Conservation (phyloP, 2,329 filamentous ascomycete species). For the Lasiodiplodia hormozganensis region DNA sequence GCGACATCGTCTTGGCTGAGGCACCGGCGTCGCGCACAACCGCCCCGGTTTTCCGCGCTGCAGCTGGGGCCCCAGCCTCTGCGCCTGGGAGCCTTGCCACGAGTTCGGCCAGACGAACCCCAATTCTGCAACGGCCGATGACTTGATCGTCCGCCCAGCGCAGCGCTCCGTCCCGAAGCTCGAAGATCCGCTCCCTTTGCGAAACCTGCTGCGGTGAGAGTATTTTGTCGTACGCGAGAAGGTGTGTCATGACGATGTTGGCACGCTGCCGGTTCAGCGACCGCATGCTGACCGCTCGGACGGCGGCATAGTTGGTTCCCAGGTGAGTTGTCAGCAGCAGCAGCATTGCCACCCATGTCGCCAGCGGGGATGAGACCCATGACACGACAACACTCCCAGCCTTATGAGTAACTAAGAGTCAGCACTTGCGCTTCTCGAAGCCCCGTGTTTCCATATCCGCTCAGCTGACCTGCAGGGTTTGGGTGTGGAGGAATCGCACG, state of each 20-base stretch:
- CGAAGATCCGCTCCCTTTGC: constrained; percentile 63
- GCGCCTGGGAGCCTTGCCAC: constrained; percentile 36
- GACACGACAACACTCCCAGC: constrained; percentile 83
- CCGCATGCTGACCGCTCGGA: constrained; percentile 81
- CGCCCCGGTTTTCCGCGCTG: constrained; percentile 13
- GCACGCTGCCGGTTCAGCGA: constrained; percentile 87
- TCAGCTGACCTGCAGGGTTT: constrained; percentile 24
- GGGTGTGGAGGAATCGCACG: neutral
- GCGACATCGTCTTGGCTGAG: constrained; percentile 36
- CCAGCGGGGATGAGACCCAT: constrained; percentile 70
- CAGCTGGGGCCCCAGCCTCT: constrained; percentile 10
- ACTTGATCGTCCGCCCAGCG: constrained; percentile 54
- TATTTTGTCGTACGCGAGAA: constrained; percentile 55
- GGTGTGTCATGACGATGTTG: constrained; percentile 73
- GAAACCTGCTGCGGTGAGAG: constrained; percentile 72
- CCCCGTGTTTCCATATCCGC: constrained; percentile 15
- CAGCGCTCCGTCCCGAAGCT: constrained; percentile 68
- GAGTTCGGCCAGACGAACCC: constrained; percentile 51
- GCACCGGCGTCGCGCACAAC: constrained; percentile 4
- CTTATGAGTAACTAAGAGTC: constrained; percentile 38
- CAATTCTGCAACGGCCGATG: constrained; percentile 63
- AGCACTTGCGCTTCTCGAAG: constrained; percentile 22
- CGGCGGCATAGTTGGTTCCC: constrained; percentile 83
- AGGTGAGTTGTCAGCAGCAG: constrained; percentile 78
- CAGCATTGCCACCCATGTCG: constrained; percentile 78